These are phyloP conservation scores for Anthracocystis setariae DNA, from an alignment of 1,284 basidiomycete genomes.

Conservation along the genomic window DNA sequence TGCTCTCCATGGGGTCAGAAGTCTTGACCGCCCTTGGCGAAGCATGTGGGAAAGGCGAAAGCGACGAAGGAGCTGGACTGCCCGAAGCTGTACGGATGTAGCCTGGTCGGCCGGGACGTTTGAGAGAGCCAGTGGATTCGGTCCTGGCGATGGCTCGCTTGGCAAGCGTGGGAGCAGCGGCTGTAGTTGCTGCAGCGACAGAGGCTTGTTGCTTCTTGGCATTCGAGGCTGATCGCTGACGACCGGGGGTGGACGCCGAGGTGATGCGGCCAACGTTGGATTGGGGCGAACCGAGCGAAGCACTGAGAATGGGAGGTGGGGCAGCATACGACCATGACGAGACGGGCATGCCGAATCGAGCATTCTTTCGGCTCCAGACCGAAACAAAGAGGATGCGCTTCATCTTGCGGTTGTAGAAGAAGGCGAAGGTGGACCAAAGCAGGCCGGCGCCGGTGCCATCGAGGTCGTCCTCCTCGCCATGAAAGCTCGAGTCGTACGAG, in stretches of 20 bases:
- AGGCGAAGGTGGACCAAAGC: slow-evolving; percentile 96
- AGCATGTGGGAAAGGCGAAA: slow-evolving; percentile 65
- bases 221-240: slow-evolving; percentile 20
- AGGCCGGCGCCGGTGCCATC: slow-evolving; percentile 76
- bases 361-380: slow-evolving; percentile 84
- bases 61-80: slow-evolving; percentile 61
- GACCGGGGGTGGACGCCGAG: slow-evolving; percentile 8
- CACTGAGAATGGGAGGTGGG: slow-evolving; percentile 40
- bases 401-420: slow-evolving; percentile 89
- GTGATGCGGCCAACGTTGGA: slow-evolving; percentile 17
- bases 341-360: slow-evolving; percentile 43
- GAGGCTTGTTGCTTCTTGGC: slow-evolving; percentile 27
- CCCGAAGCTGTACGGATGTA: slow-evolving; percentile 47
- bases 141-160: slow-evolving; percentile 54
- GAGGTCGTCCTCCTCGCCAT: slow-evolving; percentile 73
- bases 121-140: slow-evolving; percentile 45
- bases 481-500: slow-evolving; percentile 40
- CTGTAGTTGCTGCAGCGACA: slow-evolving; percentile 15
- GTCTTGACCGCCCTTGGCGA: slow-evolving; percentile 38
- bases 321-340: slow-evolving; percentile 39
- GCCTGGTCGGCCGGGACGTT: slow-evolving; percentile 25
- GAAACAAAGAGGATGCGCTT: slow-evolving; percentile 94
- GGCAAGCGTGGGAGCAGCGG: slow-evolving; percentile 46
- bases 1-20: slow-evolving; percentile 35
- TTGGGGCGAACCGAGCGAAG: slow-evolving; percentile 39